Evolutionary conservation across 306 rosid species (phyloP), one percentile per base, ranked within the genome.

Genomic region (Amphicarpaea edgeworthii): DNA sequence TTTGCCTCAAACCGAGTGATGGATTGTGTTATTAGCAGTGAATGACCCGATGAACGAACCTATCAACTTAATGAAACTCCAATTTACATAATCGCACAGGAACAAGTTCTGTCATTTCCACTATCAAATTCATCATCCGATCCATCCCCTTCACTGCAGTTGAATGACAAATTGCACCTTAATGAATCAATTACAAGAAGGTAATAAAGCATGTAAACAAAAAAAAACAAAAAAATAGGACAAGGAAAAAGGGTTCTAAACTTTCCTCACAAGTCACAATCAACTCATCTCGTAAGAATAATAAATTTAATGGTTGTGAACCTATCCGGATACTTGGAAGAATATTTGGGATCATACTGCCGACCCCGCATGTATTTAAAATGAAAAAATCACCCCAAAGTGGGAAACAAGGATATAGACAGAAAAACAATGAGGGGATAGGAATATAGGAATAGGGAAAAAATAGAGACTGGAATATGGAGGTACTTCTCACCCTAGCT

Each of bases 71-170:
- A 77, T 55, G 83, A 65, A 76, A 43, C 45, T 79, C 77, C 79
- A 49, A 81, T 84, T 87, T 91, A 93, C 98, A 93, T 91, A 64
- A 93, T 84, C 47, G 89, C 71, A 79, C 98, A 93, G 1, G 90
- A 72, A 85, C 98, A 93, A 51, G 86, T 76, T 89, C 90, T 88
- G 88, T 85, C 93, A 71, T 79, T 90, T 83, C 97, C 92, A 57
- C 79, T 83, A 61, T 88, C 96, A 75, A 85, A 85, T 71, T 91
- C 98, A 30, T 93, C 94, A 54, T 93, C 98, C 15, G 97, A 89
- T 80, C 86, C 91, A 68, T 93, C 92, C 28, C 9, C 80, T 83
- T 93, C 98, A 72, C 98, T 93, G 97, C 91, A 78, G 87, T 68
- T 62, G 73, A 59, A 81, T 66, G 59, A 68, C 40, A 72, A 57